These are phyloP conservation scores for Solanum chilense DNA, from an alignment of 257 asterid genomes.

Conservation along the genomic window DNA sequence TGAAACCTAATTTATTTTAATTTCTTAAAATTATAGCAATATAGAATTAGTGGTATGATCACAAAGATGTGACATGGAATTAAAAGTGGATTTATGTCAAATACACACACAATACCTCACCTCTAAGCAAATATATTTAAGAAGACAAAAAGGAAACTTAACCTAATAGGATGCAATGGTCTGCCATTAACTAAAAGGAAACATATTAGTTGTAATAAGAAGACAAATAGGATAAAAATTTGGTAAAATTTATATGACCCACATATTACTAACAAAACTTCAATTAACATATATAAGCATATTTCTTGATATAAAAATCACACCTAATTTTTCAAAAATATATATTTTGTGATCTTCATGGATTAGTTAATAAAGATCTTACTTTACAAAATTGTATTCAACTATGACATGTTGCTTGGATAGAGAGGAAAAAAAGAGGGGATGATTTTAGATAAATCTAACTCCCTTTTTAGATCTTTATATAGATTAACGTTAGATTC, in stretches of 20 bases:
- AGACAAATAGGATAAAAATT: background rate
- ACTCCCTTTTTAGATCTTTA: background rate
- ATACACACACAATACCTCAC: background rate
- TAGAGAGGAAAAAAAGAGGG: background rate
- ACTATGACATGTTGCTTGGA: background rate
- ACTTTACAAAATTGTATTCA: background rate
- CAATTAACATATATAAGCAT: background rate
- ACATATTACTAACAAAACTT: background rate
- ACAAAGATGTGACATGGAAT: background rate
- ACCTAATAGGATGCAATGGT: background rate
- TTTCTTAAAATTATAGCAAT: background rate
- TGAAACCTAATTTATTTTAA: background rate
- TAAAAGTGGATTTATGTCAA: background rate
- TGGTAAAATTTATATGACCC: background rate
- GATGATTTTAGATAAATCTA: background rate
- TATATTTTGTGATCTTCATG: background rate
- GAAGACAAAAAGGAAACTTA: background rate
- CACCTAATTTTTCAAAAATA: background rate
- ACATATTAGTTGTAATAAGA: background rate
- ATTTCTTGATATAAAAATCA: background rate
- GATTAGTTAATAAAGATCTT: background rate
- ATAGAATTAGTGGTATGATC: background rate
- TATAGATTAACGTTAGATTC: background rate
- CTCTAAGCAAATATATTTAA: background rate
- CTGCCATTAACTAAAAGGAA: conserved; percentile 5